Conservation (phyloP, 2,329 filamentous ascomycete genomes). For the Talaromyces sp. region DNA sequence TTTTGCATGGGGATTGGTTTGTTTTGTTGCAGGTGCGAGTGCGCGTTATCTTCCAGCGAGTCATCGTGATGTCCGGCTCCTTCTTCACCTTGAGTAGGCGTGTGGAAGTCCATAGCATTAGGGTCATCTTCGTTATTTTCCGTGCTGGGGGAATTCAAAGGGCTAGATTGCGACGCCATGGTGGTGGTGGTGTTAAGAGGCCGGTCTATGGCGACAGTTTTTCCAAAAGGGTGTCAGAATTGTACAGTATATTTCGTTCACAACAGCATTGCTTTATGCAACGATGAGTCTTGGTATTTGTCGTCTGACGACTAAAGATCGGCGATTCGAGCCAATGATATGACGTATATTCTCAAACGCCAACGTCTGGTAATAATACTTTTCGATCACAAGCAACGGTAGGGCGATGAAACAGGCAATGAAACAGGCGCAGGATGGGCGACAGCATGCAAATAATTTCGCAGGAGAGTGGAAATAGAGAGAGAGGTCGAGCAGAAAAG, state of each 20-base stretch:
- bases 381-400: neutral
- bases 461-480: neutral
- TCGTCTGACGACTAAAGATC: neutral
- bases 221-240: neutral
- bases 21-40: conserved; percentile 20
- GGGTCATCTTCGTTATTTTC: conserved; percentile 9
- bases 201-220: neutral
- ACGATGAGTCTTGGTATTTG: neutral
- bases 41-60: conserved; percentile 13
- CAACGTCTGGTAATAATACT: neutral
- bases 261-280: neutral
- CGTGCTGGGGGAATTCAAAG: conserved; percentile 3
- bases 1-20: conserved; percentile 61
- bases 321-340: neutral
- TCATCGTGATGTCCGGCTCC: conserved; percentile 8
- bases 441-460: neutral
- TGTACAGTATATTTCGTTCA: neutral
- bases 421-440: neutral
- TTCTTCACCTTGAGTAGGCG: conserved; percentile 13
- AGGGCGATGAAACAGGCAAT: neutral
- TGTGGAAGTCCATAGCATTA: conserved; percentile 11
- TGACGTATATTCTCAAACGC: neutral
- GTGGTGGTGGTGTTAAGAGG: neutral
- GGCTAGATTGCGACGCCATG: conserved; percentile 7
- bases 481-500: neutral